Evolutionary conservation across 2,329 filamentous ascomycete species (phyloP).

Genomic region (Ophiocordyceps camponoti-saundersi): DNA sequence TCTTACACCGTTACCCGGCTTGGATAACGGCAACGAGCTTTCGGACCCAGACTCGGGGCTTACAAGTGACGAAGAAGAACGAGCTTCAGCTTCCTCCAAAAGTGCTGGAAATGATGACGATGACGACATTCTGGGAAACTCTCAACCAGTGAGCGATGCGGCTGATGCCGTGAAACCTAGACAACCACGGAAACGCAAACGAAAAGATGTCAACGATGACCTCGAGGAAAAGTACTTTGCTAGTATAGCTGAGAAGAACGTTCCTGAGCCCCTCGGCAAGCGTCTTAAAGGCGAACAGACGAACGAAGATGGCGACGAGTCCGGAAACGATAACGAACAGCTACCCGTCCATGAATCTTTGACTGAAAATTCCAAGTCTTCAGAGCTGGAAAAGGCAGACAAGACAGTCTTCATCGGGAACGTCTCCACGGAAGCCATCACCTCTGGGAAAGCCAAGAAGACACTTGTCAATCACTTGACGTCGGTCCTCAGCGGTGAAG

Average conservation of each 20-base stretch:
- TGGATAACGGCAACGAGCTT: conserved; percentile 14
- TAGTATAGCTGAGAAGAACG: conserved; percentile 42
- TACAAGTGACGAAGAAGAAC: conserved; percentile 11
- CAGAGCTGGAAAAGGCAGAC: conserved; percentile 66
- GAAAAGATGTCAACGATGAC: conserved; percentile 50
- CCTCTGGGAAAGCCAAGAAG: conserved; percentile 67
- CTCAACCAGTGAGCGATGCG: conserved; percentile 14
- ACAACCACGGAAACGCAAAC: conserved; percentile 45
- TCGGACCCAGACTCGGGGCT: conserved; percentile 10
- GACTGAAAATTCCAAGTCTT: conserved; percentile 29
- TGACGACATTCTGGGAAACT: background rate
- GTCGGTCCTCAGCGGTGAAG: conserved; percentile 44
- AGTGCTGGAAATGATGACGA: conserved; percentile 8
- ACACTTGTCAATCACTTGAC: conserved; percentile 57
- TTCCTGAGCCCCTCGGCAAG: conserved; percentile 38
- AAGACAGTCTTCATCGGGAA: conserved; percentile 91
- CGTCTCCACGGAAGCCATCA: conserved; percentile 68
- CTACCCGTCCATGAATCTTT: conserved; percentile 41
- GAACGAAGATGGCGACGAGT: conserved; percentile 20
- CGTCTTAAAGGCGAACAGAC: conserved; percentile 27
- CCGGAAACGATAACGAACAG: conserved; percentile 24
- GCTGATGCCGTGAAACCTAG: conserved; percentile 15
- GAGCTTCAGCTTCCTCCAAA: conserved; percentile 10
- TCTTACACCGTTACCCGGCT: conserved; percentile 11
- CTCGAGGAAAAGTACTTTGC: conserved; percentile 55